Evolutionary conservation across 192 early-diverging fungal species (phyloP).

Genomic region (Backusella luteola): DNA sequence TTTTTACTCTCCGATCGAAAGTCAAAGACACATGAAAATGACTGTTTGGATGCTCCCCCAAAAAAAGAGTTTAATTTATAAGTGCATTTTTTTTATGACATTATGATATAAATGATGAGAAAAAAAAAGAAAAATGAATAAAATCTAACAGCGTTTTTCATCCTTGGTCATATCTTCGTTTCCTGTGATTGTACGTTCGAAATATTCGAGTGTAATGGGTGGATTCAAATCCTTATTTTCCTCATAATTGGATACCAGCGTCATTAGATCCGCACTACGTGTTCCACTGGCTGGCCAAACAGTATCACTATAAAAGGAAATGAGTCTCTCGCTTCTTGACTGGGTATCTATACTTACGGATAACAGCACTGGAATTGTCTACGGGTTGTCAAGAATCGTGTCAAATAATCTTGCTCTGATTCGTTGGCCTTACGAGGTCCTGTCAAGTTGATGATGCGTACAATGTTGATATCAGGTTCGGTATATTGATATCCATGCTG

Average conservation of each 20-base stretch:
- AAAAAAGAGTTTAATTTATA: not conserved
- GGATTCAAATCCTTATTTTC: conserved; percentile 20
- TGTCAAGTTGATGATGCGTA: conserved; percentile 24
- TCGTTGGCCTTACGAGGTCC: conserved; percentile 15
- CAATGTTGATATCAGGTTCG: conserved; percentile 32
- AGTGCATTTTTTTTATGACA: not conserved
- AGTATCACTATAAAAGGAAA: conserved; percentile 15
- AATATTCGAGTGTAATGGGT: conserved; percentile 14
- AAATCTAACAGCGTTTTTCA: not conserved
- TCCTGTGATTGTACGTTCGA: conserved; percentile 25
- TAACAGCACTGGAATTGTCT: conserved; percentile 29
- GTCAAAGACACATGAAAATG: not conserved
- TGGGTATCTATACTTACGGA: not conserved
- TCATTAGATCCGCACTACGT: conserved; percentile 19
- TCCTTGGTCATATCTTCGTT: conserved; percentile 3
- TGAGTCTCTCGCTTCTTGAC: not conserved
- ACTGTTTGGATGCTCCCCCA: not conserved
- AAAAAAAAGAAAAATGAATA: not conserved
- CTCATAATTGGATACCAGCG: conserved; percentile 10
- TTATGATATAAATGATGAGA: not conserved
- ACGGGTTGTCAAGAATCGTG: conserved; percentile 24
- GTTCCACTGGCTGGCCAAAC: conserved; percentile 29
- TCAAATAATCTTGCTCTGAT: conserved; percentile 21
- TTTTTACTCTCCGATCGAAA: not conserved
- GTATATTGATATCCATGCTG: conserved; percentile 35